Evolutionary conservation across 1,284 basidiomycete genomes (phyloP).

Genomic region (Jaminaea rosea): DNA sequence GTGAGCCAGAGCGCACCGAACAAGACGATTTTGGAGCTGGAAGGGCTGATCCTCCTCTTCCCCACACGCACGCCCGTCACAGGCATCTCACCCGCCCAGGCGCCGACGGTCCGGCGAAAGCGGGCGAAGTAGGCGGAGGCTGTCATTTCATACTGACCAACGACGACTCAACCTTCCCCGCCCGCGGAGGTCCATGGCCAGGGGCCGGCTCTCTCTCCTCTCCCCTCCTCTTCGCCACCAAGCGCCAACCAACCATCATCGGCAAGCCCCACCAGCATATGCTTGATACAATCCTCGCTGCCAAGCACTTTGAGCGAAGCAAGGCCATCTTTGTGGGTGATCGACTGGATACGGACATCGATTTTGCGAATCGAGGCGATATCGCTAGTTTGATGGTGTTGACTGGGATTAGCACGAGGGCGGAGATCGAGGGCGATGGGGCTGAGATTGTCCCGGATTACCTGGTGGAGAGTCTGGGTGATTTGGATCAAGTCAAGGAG

Average conservation of each 20-base stretch:
- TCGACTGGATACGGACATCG: constrained; percentile 84
- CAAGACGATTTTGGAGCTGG: no score
- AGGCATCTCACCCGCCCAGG: constrained; percentile 57
- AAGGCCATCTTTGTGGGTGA: constrained; percentile 88
- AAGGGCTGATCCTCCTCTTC: no score
- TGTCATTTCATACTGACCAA: constrained; percentile 88
- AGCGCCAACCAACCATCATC: constrained; percentile 62
- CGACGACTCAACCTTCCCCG: constrained; percentile 81
- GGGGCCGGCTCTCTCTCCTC: constrained; percentile 69
- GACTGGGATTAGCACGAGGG: constrained; percentile 57
- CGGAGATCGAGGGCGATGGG: constrained; percentile 53
- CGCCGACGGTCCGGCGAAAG: constrained; percentile 17
- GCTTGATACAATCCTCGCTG: constrained; percentile 86
- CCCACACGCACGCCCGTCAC: no score
- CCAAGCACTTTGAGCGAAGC: constrained; percentile 8
- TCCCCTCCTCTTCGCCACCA: constrained; percentile 67
- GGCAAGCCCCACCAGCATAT: constrained; percentile 88
- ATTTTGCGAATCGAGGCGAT: constrained; percentile 78
- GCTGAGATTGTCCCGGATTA: constrained; percentile 41
- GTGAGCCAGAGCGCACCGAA: no score
- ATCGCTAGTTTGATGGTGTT: constrained; percentile 81
- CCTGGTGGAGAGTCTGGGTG: constrained; percentile 33
- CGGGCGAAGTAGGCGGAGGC: constrained; percentile 58
- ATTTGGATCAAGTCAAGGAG: constrained; percentile 16
- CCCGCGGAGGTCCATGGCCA: constrained; percentile 66